phyloP scores from a whole-genome alignment of 208 protist species.

The Tritrichomonas foetus region DNA sequence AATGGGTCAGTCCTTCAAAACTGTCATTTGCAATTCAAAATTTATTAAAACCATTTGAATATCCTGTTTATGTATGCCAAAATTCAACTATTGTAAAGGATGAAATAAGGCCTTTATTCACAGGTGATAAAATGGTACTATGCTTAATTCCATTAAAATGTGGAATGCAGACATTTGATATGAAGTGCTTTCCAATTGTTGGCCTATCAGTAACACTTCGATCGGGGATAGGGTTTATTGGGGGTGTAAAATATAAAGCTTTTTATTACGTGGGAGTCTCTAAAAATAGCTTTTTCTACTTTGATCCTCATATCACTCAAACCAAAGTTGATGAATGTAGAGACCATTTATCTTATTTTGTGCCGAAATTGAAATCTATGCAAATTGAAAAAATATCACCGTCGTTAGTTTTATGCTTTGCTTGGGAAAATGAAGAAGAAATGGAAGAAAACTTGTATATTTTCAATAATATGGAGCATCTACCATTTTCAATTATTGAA shows the following conservation, averaged over 20 bases:
- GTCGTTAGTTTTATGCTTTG: neutral
- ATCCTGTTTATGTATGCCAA: neutral
- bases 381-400: neutral
- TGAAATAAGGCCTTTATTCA: neutral
- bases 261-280: neutral
- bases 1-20: neutral
- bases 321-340: neutral
- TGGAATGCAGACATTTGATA: neutral
- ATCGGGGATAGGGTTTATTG: neutral
- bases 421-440: no score
- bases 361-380: neutral
- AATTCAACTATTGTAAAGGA: neutral
- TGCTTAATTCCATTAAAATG: neutral
- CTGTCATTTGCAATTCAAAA: neutral
- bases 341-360: neutral
- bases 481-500: no score
- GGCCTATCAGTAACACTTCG: neutral
- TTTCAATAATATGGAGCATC: no score
- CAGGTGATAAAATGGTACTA: neutral
- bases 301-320: neutral
- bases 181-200: neutral
- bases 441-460: no score
- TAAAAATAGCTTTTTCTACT: neutral
- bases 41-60: neutral
- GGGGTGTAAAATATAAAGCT: neutral